Evolutionary conservation across 2,329 filamentous ascomycete species (phyloP).

Genomic region (Esteya vermicola): DNA sequence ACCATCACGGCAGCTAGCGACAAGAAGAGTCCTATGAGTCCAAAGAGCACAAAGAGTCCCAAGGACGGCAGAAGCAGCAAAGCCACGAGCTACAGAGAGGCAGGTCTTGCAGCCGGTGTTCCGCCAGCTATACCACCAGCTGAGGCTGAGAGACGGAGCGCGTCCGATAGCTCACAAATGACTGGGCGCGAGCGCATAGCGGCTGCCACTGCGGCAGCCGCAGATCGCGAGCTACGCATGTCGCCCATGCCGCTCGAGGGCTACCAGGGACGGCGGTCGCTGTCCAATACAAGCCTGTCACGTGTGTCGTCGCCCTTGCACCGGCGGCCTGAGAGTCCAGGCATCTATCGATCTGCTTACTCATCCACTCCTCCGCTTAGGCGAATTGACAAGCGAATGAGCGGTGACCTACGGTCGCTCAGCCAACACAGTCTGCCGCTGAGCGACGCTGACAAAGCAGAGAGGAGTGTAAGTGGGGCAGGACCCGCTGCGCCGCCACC

Average conservation of each 20-base stretch:
- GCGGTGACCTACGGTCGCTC: conserved; percentile 62
- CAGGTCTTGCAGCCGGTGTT: conserved; percentile 9
- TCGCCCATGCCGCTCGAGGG: conserved; percentile 3
- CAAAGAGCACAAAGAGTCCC: background rate
- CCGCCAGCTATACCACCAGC: background rate
- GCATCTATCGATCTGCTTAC: conserved; percentile 29
- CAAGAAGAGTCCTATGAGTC: background rate
- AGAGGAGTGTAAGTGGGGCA: background rate
- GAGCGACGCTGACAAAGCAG: conserved; percentile 8
- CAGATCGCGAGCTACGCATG: conserved; percentile 2
- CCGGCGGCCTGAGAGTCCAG: conserved; percentile 53
- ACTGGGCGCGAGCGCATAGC: too few relatives aligned
- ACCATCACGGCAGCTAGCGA: background rate
- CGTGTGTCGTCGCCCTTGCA: conserved; percentile 37
- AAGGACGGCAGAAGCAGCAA: background rate
- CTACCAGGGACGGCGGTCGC: conserved; percentile 19
- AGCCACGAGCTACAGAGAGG: conserved; percentile 12
- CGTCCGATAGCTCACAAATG: conserved; percentile 7
- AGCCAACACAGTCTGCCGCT: conserved; percentile 44
- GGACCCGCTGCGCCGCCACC: conserved; percentile 3
- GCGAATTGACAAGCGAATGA: conserved; percentile 51
- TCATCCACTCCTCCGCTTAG: conserved; percentile 54
- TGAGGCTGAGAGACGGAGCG: conserved; percentile 2
- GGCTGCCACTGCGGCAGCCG: too few relatives aligned
- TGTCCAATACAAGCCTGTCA: conserved; percentile 40